Evolutionary conservation across 2,329 filamentous ascomycete species (phyloP), one percentile per base, ranked within the genome.

Genomic region (Nothophaeocryptopus gaeumannii): DNA sequence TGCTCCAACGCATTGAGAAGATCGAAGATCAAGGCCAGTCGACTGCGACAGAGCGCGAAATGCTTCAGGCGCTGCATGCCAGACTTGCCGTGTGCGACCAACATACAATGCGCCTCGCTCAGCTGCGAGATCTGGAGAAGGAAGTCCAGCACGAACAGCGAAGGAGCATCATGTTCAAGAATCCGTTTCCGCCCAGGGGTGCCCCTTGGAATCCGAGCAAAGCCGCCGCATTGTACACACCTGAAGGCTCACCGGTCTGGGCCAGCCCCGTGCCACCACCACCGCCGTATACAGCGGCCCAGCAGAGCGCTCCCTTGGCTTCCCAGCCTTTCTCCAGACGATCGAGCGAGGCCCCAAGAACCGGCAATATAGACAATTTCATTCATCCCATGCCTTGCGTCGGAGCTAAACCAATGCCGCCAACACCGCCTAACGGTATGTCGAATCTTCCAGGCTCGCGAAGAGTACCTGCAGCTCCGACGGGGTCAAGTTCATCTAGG

Each of bases 11-110:
- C 8, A 58, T 64, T 38, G 60, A 63, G 29, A 39, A 53, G 16
- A 61, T 64, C 44, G 56, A 63, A 43, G 50, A 39, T 4, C 45
- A 50, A 29, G 47, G 47, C 9, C 29, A 29, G 2, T 40, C 55
- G 9, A 58, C 50, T 2, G 43, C 56, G 3, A 56, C 47, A 1
- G 61, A 63, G 36, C 59, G 56, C 11, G 58, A 60, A 34, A 51
- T 57, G 42, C 41, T 62, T 32, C 60, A 62, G 43, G 58, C 53
- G 5, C 45, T 64, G 34, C 59, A 58, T 34, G 56, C 55, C 13
- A 51, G 58, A 14, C 45, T 60, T 30, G 54, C 51, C 2, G 54
- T 58, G 3, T 62, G 58, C 33, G 61, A 63, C 43, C 39, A 47
- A 38, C 56, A 56, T 32, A 47, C 47, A 8, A 58, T 58, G 58